Percentiles rank a stretch among this genome's conserved stretches.
phyloP scores from a whole-genome alignment of 495 filamentous ascomycete species.

The Aspergillus wentii region DNA sequence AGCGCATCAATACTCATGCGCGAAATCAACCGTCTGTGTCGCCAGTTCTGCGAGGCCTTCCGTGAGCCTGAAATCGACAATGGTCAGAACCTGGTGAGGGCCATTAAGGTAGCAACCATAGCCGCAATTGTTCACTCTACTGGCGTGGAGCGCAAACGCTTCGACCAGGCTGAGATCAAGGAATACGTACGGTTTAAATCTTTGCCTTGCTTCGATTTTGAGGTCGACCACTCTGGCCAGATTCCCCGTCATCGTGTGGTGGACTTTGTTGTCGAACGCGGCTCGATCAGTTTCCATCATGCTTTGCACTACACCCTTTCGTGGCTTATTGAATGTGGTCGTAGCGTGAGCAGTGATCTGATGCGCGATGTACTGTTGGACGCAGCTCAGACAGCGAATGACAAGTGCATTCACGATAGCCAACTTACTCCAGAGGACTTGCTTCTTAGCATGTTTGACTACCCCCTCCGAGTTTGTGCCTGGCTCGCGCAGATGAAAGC shows the following conservation, averaged over 20 bases:
- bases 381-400: constrained; percentile 41
- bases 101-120: constrained; percentile 73
- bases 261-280: constrained; percentile 78
- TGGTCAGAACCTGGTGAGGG: constrained; percentile 57
- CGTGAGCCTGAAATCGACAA: constrained; percentile 55
- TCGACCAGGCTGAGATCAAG: constrained; percentile 84
- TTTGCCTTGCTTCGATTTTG: constrained; percentile 75
- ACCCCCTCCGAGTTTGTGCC: constrained; percentile 84
- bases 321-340: constrained; percentile 90
- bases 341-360: constrained; percentile 61
- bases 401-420: constrained; percentile 19
- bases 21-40: constrained; percentile 87
- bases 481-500: constrained; percentile 98
- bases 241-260: constrained; percentile 58
- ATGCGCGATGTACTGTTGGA: constrained; percentile 60
- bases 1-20: constrained; percentile 89
- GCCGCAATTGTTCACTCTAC: constrained; percentile 78
- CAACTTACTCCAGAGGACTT: constrained; percentile 60
- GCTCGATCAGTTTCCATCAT: constrained; percentile 96
- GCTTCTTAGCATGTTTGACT: constrained; percentile 85
- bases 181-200: constrained; percentile 74
- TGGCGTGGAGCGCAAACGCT: constrained; percentile 82
- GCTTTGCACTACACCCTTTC: constrained; percentile 95
- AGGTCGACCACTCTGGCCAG: constrained; percentile 42
- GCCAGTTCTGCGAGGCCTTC: constrained; percentile 86